Evolutionary conservation across 2,329 filamentous ascomycete genomes (phyloP).

Genomic region (Neofusicoccum sp.): DNA sequence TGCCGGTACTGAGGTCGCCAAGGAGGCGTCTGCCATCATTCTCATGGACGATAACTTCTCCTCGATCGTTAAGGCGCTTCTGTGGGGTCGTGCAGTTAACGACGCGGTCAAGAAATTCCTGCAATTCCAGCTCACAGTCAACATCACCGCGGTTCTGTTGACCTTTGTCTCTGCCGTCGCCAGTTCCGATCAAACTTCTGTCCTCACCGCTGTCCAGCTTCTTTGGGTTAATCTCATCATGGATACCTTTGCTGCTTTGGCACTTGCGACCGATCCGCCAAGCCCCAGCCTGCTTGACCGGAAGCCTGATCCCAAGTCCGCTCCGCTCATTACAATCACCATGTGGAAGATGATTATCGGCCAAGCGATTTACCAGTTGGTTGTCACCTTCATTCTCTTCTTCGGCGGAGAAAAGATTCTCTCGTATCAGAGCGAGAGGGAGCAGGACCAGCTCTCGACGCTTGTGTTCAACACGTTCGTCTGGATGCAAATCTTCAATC

Average conservation of each 20-base stretch:
- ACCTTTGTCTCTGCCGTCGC: constrained; percentile 81
- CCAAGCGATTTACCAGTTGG: constrained; percentile 74
- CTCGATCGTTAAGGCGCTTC: constrained; percentile 41
- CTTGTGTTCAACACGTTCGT: constrained; percentile 98
- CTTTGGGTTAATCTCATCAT: constrained; percentile 96
- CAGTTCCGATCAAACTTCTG: constrained; percentile 67
- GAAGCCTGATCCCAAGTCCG: constrained; percentile 77
- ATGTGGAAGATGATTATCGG: constrained; percentile 72
- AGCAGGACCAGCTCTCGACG: constrained; percentile 60
- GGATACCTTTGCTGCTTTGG: constrained; percentile 83
- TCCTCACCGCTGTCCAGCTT: constrained; percentile 81
- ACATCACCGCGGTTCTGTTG: constrained; percentile 78
- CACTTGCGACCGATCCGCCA: constrained; percentile 81
- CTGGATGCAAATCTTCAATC: constrained; percentile 99
- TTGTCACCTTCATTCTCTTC: constrained; percentile 67
- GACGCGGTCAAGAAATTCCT: constrained; percentile 65
- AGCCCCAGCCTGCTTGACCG: constrained; percentile 76
- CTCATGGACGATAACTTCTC: constrained; percentile 43
- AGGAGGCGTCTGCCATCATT: constrained; percentile 42
- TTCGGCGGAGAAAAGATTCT: constrained; percentile 67
- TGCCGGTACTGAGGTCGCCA: constrained; percentile 40
- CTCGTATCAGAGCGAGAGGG: constrained; percentile 50
- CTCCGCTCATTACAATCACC: constrained; percentile 78
- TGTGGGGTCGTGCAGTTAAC: constrained; percentile 41
- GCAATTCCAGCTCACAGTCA: constrained; percentile 73